Conservation (phyloP, 768 basidiomycete species). For the Podaxis rugospora region DNA sequence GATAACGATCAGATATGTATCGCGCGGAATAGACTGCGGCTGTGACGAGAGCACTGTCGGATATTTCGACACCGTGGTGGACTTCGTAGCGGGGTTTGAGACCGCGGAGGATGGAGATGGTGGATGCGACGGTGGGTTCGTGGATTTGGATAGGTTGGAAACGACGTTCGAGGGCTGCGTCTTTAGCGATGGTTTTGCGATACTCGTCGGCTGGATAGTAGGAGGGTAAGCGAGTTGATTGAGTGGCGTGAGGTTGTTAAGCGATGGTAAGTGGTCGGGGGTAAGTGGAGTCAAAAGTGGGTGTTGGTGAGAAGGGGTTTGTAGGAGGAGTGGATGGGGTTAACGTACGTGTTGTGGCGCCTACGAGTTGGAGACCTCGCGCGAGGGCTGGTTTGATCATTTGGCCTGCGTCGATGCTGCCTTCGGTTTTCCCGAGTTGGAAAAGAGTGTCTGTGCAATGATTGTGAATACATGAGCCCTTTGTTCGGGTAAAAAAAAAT, state of each 20-base stretch:
- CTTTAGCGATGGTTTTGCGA: constrained; percentile 87
- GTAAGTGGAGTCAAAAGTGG: neutral
- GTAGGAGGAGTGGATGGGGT: neutral
- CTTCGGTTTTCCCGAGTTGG: constrained; percentile 88
- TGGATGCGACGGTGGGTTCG: constrained; percentile 82
- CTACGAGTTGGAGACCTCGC: constrained; percentile 81
- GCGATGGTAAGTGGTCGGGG: neutral
- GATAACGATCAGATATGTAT: constrained; percentile 82
- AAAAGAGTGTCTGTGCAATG: constrained; percentile 60
- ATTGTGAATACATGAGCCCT: neutral
- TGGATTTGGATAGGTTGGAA: constrained; percentile 90
- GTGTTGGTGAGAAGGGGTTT: neutral
- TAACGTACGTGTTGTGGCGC: constrained; percentile 80
- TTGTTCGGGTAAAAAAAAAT: neutral
- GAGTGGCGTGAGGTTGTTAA: neutral
- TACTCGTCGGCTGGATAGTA: constrained; percentile 69
- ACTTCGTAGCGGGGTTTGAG: constrained; percentile 84
- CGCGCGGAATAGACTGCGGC: constrained; percentile 83
- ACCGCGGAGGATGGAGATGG: constrained; percentile 84
- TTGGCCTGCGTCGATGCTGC: constrained; percentile 87
- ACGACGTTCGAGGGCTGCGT: constrained; percentile 84
- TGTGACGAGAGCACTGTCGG: constrained; percentile 84
- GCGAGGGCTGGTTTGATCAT: constrained; percentile 94
- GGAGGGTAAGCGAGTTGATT: neutral
- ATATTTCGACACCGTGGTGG: constrained; percentile 91